Conservation (phyloP, 257 asterid genomes). For the Datura wrightii region DNA sequence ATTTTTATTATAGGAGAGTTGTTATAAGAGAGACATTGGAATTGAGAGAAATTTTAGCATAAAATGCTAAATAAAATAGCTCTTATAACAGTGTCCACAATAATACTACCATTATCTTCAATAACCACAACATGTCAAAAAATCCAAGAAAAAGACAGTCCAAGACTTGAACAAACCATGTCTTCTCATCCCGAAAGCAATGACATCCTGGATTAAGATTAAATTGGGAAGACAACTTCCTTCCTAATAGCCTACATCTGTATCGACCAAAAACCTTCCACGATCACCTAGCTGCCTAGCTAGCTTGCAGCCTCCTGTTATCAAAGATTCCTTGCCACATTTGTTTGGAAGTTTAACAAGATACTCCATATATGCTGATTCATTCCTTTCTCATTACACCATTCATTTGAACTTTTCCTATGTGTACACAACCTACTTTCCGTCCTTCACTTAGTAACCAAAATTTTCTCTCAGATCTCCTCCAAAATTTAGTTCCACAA, state of each 20-base stretch:
- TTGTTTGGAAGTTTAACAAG: not conserved
- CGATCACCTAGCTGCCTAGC: not conserved
- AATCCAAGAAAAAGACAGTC: slow-evolving; percentile 8
- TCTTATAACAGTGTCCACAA: not conserved
- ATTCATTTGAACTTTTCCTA: not conserved
- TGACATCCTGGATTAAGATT: not conserved
- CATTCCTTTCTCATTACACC: slow-evolving; percentile 21
- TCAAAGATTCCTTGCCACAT: slow-evolving; percentile 1
- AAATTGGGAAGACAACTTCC: slow-evolving; percentile 23
- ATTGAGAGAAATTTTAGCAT: not conserved
- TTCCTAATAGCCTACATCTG: slow-evolving; percentile 5
- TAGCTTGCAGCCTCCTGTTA: not conserved
- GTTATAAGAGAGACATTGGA: not conserved
- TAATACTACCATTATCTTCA: slow-evolving; percentile 8
- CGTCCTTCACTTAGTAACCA: slow-evolving; percentile 5
- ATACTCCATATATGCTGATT: slow-evolving; percentile 2
- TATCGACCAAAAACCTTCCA: slow-evolving; percentile 3
- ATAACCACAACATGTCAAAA: not conserved
- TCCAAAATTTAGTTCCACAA: not conserved
- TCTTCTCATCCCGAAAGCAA: slow-evolving; percentile 21
- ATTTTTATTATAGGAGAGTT: not conserved
- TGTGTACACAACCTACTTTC: not conserved
- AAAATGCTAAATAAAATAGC: slow-evolving; percentile 15
- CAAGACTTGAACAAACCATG: slow-evolving; percentile 21
- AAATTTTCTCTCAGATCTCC: not conserved